phyloP scores from a whole-genome alignment of 768 basidiomycete genomes.

The Mycena olivaceomarginata region DNA sequence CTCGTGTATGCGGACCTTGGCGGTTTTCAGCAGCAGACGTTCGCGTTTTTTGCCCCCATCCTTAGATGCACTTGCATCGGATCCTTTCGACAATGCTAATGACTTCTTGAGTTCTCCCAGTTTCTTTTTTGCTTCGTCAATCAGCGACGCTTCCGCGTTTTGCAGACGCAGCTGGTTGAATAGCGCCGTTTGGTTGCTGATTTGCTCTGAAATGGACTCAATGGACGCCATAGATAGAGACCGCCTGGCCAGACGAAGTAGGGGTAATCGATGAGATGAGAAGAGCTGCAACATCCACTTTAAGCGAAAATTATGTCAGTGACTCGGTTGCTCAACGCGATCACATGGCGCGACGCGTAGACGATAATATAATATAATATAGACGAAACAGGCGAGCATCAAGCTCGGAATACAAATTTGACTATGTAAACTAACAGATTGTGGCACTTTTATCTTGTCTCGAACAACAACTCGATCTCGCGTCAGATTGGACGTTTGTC shows the following conservation, averaged over 20 bases:
- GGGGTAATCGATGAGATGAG: conserved; percentile 59
- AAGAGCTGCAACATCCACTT: conserved; percentile 44
- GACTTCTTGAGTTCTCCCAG: conserved; percentile 82
- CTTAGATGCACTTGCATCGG: conserved; percentile 62
- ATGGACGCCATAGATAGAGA: conserved; percentile 61
- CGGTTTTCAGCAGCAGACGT: conserved; percentile 90
- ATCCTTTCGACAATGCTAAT: conserved; percentile 64
- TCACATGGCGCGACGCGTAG: neutral
- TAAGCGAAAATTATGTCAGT: conserved; percentile 24
- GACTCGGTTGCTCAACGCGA: conserved; percentile 10
- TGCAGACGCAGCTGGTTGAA: conserved; percentile 78
- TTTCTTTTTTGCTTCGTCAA: conserved; percentile 82
- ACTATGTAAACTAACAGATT: neutral
- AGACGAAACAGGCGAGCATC: neutral
- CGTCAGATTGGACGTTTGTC: conserved; percentile 18
- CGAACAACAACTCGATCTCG: neutral
- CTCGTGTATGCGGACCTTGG: conserved; percentile 78
- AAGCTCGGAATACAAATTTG: neutral
- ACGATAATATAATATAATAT: neutral
- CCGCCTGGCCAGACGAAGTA: conserved; percentile 40
- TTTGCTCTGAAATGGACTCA: conserved; percentile 62
- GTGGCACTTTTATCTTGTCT: neutral
- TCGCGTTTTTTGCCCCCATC: conserved; percentile 79
- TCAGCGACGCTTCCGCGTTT: conserved; percentile 66
- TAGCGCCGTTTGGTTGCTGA: conserved; percentile 72